Evolutionary conservation across 495 filamentous ascomycete genomes (phyloP), one percentile per base, ranked within the genome.

Genomic region (Aspergillus hancockii): DNA sequence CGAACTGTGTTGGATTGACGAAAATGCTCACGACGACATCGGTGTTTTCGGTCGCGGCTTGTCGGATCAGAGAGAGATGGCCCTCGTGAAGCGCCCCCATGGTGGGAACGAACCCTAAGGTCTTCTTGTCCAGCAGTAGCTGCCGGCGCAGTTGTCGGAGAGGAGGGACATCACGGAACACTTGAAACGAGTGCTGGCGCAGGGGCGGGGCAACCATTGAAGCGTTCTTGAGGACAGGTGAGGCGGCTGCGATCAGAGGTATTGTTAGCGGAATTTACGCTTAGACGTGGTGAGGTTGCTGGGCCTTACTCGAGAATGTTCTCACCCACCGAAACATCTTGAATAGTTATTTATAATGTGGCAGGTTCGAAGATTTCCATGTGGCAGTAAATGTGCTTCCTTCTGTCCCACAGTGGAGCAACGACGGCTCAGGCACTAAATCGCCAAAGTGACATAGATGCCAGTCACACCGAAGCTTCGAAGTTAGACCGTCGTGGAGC

Each of bases 1-100:
- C 93, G 69, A 98, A 98, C 77, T 98, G 94, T 1, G 95, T 93
- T 8, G 94, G 94, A 69, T 98, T 98, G 65, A 98, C 90, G 68
- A 90, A 98, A 67, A 98, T 88, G 68, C 85, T 89, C 43, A 98
- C 90, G 55, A 97, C 86, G 51, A 98, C 87, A 62, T 89, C 81
- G 58, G 88, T 85, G 73, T 92, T 94, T 67, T 95, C 90, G 55
- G 79, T 72, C 0, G 93, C 95, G 7, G 94, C 94, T 62, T 87
- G 81, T 32, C 92, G 92, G 66, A 96, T 90, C 8, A 98, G 79
- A 13, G 90, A 89, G 32, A 97, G 74, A 71, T 98, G 94, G 25
- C 94, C 94, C 58, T 88, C 83, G 72, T 98, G 94, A 0, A 98
- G 83, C 16, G 94, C 94, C 40, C 94, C 94, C 93, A 98, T 97